Conservation (phyloP, 2,329 filamentous ascomycete species). For the Cercospora sp. region DNA sequence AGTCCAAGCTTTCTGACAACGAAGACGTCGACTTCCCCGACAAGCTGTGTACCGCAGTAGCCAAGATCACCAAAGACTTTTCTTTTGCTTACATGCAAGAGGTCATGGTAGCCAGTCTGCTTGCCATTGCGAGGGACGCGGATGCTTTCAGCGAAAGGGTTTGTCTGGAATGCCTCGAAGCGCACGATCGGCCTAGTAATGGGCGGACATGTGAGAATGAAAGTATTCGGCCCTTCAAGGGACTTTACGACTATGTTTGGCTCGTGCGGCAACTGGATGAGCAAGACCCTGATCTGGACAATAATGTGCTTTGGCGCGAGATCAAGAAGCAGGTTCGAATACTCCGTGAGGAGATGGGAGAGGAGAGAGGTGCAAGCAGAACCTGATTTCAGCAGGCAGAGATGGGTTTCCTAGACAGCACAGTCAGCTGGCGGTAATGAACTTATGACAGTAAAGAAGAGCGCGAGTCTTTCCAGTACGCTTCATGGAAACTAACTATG, state of each 20-base stretch:
- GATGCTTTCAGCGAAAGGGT: constrained; percentile 41
- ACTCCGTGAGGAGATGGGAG: constrained; percentile 59
- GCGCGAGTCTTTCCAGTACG: neutral
- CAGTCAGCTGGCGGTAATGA: neutral
- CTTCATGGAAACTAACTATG: neutral
- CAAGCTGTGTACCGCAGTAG: constrained; percentile 59
- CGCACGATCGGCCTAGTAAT: constrained; percentile 23
- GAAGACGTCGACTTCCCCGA: constrained; percentile 62
- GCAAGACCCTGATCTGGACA: constrained; percentile 49
- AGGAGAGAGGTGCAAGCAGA: constrained; percentile 22
- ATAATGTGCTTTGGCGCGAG: constrained; percentile 59
- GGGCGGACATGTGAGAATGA: constrained; percentile 30
- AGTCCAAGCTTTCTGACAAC: constrained; percentile 53
- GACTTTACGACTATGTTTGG: constrained; percentile 36
- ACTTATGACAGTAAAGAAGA: neutral
- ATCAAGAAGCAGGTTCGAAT: constrained; percentile 64
- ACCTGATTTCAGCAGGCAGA: constrained; percentile 1
- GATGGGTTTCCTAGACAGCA: neutral
- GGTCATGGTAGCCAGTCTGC: constrained; percentile 63
- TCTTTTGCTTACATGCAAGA: constrained; percentile 71
- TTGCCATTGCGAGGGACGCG: constrained; percentile 56
- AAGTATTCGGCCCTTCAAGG: constrained; percentile 29
- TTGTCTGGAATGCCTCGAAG: constrained; percentile 35
- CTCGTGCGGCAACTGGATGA: constrained; percentile 35
- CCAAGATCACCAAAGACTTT: constrained; percentile 63